Base-by-base conservation (phyloP, 73 alveolate genomes). In the Tetrahymena borealis region DNA sequence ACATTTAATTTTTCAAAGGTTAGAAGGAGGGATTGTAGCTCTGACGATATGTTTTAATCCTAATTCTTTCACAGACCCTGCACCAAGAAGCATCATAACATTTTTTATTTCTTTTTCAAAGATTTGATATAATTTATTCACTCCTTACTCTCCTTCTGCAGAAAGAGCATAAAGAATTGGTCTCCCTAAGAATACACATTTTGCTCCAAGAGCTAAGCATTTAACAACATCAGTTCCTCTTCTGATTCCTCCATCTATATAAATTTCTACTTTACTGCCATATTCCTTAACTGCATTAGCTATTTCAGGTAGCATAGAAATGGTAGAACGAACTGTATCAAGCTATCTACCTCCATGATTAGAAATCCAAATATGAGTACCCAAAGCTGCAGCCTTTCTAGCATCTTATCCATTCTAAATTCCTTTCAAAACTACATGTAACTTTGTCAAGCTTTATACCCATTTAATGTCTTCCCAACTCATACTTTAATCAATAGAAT, bases 171-270 rank as follows among this genome's bases (percentile, higher is more conserved):
- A 95, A 9, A 94, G 78, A 28, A 41, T 91, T n/a, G 99, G 96
- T 91, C 99, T 90, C 16, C 99, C 99, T 16, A 97, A 11, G 78
- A 96, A 97, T 37, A 97, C 99, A 15, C 96, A 96, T n/a, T 78
- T 36, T 12, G 99, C 99, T 15, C 99, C 99, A 32, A 97, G 78
- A 32, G 98, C 98, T 11, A 97, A 79, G 0, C 98, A 97, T 78
- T 97, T 97, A 33, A 96, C 90, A 11, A 95, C 96, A 90, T 97
- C 98, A 39, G 98, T 96, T 79, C 99, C 99, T 78, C 98, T 93
- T 90, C 99, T 96, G 20, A 97, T 95, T n/a, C 99, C 99, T 24
- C 99, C 98, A 96, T 97, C 99, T 78, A 35, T 42, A 79, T 91
- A 94, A 36, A 91, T 91, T 79, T 94, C 96, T n/a, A n/a, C n/a